phyloP scores from a whole-genome alignment of 106 monocot species.

The Dendrobium chrysotoxum region DNA sequence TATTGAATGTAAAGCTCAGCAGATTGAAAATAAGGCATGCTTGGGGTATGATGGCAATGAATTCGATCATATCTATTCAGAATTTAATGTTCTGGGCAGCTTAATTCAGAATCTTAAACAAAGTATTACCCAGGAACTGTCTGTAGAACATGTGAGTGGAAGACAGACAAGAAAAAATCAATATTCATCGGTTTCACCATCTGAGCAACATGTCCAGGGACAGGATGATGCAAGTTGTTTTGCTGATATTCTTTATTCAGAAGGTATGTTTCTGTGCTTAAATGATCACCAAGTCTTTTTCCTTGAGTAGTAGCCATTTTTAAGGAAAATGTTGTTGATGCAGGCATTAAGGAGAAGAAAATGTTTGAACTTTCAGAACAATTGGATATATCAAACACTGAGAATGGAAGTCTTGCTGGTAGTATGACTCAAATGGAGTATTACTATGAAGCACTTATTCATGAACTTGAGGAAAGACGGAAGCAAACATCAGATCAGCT shows the following conservation, averaged over 20 bases:
- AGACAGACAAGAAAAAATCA: conserved; percentile 11
- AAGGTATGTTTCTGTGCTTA: conserved; percentile 9
- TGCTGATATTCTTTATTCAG: conserved; percentile 5
- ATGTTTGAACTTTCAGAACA: conserved; percentile 57
- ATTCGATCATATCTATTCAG: conserved; percentile 37
- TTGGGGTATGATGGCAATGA: conserved; percentile 28
- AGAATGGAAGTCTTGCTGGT: conserved; percentile 53
- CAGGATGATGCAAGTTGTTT: conserved; percentile 21
- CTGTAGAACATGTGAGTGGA: conserved; percentile 7
- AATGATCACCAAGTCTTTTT: conserved; percentile 11
- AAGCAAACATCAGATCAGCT: conserved; percentile 56
- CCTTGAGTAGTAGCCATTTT: not conserved
- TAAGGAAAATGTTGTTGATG: conserved; percentile 14
- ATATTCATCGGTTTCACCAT: not conserved
- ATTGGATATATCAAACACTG: conserved; percentile 62
- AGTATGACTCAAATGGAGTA: conserved; percentile 81
- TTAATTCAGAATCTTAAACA: conserved; percentile 53
- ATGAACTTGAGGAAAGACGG: conserved; percentile 71
- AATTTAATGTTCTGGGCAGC: conserved; percentile 53
- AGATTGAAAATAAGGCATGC: conserved; percentile 56
- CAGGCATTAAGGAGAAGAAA: conserved; percentile 40
- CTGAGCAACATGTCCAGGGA: conserved; percentile 11
- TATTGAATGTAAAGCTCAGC: conserved; percentile 57
- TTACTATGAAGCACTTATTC: conserved; percentile 85
- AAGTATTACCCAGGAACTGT: conserved; percentile 16